These are phyloP conservation scores for Penicillium fimorum DNA, from an alignment of 495 filamentous ascomycete species.

Conservation along the genomic window DNA sequence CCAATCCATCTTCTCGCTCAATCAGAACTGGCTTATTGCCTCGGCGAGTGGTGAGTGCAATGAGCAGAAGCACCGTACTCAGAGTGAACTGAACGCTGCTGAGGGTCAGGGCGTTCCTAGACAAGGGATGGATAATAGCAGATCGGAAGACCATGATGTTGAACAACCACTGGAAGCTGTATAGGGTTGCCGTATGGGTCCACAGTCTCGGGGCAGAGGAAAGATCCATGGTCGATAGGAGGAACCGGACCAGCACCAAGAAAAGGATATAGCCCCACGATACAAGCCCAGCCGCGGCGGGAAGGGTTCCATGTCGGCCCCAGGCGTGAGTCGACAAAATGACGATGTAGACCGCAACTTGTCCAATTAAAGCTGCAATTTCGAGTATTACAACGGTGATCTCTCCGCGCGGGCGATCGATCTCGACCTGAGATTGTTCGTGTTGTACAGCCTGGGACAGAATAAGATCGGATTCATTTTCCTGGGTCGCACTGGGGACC, in stretches of 20 bases:
- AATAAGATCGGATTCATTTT: conserved; percentile 64
- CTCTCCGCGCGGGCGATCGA: conserved; percentile 76
- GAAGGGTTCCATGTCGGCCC: conserved; percentile 55
- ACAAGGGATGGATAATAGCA: conserved; percentile 71
- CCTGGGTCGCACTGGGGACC: conserved; percentile 45
- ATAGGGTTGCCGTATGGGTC: conserved; percentile 91
- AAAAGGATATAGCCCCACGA: conserved; percentile 82
- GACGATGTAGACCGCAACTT: conserved; percentile 64
- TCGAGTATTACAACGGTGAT: conserved; percentile 67
- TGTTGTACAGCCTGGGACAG: conserved; percentile 63
- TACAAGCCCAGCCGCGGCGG: conserved; percentile 62
- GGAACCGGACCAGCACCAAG: conserved; percentile 69
- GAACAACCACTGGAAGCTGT: conserved; percentile 79
- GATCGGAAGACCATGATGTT: conserved; percentile 77
- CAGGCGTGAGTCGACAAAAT: conserved; percentile 55
- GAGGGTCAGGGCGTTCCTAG: conserved; percentile 54
- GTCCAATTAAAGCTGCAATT: conserved; percentile 66
- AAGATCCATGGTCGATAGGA: conserved; percentile 65
- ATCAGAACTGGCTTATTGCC: conserved; percentile 87
- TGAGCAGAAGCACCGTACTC: conserved; percentile 66
- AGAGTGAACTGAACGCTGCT: conserved; percentile 70
- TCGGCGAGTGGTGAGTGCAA: conserved; percentile 79
- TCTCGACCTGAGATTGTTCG: conserved; percentile 65
- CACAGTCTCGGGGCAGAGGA: conserved; percentile 69
- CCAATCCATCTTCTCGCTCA: conserved; percentile 80